phyloP scores from a whole-genome alignment of 495 filamentous ascomycete species.

The Entonaema liquescens region DNA sequence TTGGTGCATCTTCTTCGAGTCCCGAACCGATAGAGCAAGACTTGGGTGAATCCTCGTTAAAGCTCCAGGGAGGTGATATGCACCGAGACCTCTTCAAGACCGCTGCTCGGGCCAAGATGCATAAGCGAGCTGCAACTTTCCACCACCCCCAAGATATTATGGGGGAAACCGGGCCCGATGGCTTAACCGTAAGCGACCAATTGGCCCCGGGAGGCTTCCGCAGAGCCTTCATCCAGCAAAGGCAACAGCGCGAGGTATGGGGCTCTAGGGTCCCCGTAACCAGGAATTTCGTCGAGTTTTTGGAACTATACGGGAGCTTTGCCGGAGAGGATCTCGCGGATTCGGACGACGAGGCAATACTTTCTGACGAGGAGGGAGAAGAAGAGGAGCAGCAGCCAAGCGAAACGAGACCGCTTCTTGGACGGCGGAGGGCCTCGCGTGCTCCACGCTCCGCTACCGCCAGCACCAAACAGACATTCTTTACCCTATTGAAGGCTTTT shows the following conservation, averaged over 20 bases:
- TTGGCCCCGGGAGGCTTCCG: conserved; percentile 69
- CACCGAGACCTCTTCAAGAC: conserved; percentile 74
- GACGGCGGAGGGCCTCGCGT: conserved; percentile 56
- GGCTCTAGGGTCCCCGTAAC: conserved; percentile 61
- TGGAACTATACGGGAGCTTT: conserved; percentile 75
- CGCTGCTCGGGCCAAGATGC: conserved; percentile 57
- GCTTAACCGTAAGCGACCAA: conserved; percentile 60
- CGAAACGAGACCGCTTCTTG: conserved; percentile 65
- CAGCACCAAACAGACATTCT: conserved; percentile 69
- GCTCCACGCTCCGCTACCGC: conserved; percentile 61
- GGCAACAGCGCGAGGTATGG: conserved; percentile 53
- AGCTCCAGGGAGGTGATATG: conserved; percentile 72
- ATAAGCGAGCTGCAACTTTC: conserved; percentile 67
- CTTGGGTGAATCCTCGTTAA: conserved; percentile 64
- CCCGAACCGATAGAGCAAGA: conserved; percentile 46
- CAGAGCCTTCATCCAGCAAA: conserved; percentile 64
- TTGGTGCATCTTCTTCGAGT: conserved; percentile 45
- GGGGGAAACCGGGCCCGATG: conserved; percentile 37
- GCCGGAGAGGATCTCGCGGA: conserved; percentile 76
- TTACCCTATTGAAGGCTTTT: conserved; percentile 72
- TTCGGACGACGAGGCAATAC: conserved; percentile 65
- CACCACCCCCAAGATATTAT: conserved; percentile 52
- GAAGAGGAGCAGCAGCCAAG: conserved; percentile 44
- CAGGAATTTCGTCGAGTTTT: conserved; percentile 71
- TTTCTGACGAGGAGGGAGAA: conserved; percentile 57